phyloP scores from a whole-genome alignment of 2,329 filamentous ascomycete genomes.

The Dryadomyces quercivorus region DNA sequence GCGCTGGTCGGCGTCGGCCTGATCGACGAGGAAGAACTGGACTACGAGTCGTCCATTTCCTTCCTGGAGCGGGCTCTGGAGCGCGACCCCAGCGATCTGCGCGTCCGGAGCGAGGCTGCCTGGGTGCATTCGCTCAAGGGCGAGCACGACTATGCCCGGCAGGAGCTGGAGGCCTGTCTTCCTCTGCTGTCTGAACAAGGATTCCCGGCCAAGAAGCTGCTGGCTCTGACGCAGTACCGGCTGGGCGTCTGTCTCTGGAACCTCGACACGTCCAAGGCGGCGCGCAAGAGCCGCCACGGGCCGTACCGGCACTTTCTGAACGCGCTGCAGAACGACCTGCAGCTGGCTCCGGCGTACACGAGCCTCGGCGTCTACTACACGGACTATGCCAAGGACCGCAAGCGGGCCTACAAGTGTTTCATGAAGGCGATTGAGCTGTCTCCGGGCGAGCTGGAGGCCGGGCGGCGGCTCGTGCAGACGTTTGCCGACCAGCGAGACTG shows the following conservation, averaged over 20 bases:
- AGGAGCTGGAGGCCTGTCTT: slow-evolving; percentile 60
- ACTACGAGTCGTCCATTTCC: slow-evolving; percentile 68
- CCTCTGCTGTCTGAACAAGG: slow-evolving; percentile 47
- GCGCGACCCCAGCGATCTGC: slow-evolving; percentile 61
- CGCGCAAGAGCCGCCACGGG: slow-evolving; percentile 67
- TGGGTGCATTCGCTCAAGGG: slow-evolving; percentile 85
- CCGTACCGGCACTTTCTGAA: slow-evolving; percentile 76
- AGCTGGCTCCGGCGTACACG: slow-evolving; percentile 82
- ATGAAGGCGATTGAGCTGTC: slow-evolving; percentile 95
- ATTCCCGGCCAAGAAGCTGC: slow-evolving; percentile 53
- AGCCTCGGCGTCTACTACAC: slow-evolving; percentile 82
- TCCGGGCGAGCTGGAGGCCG: slow-evolving; percentile 70
- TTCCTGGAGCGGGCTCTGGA: slow-evolving; percentile 68
- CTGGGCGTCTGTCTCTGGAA: slow-evolving; percentile 84
- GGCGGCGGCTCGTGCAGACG: slow-evolving; percentile 70
- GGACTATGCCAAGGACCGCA: slow-evolving; percentile 81
- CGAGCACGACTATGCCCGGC: slow-evolving; percentile 54
- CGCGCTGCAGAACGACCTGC: slow-evolving; percentile 75
- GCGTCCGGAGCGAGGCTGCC: slow-evolving; percentile 73
- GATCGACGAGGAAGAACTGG: slow-evolving; percentile 86
- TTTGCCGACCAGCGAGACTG: slow-evolving; percentile 90
- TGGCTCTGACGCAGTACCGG: slow-evolving; percentile 76
- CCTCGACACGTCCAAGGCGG: slow-evolving; percentile 57
- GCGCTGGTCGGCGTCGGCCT: slow-evolving; percentile 84
- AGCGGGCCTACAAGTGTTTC: slow-evolving; percentile 80